A percentile compares a stretch with the other conserved stretches of the same genome.
Evolutionary conservation across 2,329 filamentous ascomycete genomes (phyloP).

Genomic region (Fonsecaea nubica): DNA sequence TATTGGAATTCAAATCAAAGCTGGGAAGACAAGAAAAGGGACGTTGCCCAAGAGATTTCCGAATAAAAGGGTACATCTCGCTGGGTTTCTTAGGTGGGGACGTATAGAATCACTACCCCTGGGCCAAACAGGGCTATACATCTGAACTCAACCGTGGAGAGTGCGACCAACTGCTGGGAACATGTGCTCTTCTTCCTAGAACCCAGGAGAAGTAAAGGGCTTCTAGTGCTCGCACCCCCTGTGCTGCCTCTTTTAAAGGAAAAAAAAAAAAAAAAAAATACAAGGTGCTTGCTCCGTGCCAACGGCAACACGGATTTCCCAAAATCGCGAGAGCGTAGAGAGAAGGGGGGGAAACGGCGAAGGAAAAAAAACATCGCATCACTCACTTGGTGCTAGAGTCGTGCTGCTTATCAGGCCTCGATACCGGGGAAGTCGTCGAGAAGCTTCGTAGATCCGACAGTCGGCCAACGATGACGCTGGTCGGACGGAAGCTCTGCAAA

Average conservation of each 20-base stretch:
- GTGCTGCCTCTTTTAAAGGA: neutral
- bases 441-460: neutral
- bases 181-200: neutral
- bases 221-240: neutral
- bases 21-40: neutral
- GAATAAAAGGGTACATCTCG: too few relatives aligned
- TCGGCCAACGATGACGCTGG: neutral
- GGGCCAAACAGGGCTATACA: neutral
- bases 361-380: neutral
- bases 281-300: neutral
- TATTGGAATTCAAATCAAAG: neutral
- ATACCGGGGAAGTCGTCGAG: neutral
- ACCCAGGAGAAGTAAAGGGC: neutral
- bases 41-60: neutral
- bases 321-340: neutral
- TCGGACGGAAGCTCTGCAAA: neutral
- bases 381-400: neutral
- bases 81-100: too few relatives aligned
- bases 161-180: neutral
- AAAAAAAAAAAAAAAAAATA: neutral
- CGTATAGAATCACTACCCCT: too few relatives aligned
- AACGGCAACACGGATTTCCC: neutral
- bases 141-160: neutral
- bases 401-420: neutral
- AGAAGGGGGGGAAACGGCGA: neutral